A percentile compares a stretch with the other conserved stretches of the same genome.
These are phyloP conservation scores for Cyberlindnera maritima DNA, from an alignment of 805 yeast species.

Conservation along the genomic window DNA sequence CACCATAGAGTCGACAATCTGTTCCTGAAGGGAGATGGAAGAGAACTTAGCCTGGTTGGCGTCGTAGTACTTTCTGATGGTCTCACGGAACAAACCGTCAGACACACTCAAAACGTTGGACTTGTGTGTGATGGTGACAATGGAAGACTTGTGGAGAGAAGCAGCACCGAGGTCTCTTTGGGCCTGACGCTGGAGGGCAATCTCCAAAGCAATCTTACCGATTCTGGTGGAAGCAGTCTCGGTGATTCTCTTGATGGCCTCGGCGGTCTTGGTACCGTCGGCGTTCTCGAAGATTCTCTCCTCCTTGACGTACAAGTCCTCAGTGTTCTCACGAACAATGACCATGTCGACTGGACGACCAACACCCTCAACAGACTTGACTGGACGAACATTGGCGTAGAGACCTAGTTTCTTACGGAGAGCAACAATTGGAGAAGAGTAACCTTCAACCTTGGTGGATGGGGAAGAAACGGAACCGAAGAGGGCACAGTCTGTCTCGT, in stretches of 20 bases:
- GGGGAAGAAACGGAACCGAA: slow-evolving; percentile 98
- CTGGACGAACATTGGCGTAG: slow-evolving; percentile 97
- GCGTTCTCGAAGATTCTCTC: slow-evolving; percentile 70
- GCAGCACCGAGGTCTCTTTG: slow-evolving; percentile 64
- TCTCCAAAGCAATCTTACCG: slow-evolving; percentile 87
- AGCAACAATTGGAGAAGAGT: slow-evolving; percentile 99
- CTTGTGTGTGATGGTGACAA: slow-evolving; percentile 92
- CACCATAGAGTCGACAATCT: slow-evolving; percentile 98
- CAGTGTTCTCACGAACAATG: slow-evolving; percentile 97
- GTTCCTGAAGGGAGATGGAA: slow-evolving; percentile 76
- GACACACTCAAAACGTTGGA: slow-evolving; percentile 90
- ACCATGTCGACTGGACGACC: slow-evolving; percentile 95
- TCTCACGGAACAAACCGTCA: slow-evolving; percentile 96
- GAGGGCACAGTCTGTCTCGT: slow-evolving; percentile 92
- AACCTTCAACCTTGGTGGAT: slow-evolving; percentile 88
- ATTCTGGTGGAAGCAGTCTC: slow-evolving; percentile 84
- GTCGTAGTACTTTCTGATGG: slow-evolving; percentile 45
- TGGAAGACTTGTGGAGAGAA: slow-evolving; percentile 51
- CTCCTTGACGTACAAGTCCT: slow-evolving; percentile 94
- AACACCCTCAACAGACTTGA: slow-evolving; percentile 82
- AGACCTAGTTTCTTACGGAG: slow-evolving; percentile 91
- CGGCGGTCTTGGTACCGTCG: slow-evolving; percentile 90
- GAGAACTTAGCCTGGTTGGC: slow-evolving; percentile 56
- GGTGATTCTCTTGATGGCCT: slow-evolving; percentile 94
- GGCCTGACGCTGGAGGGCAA: slow-evolving; percentile 86